Base-by-base conservation (phyloP, 805 yeast species). In the Maudiozyma barnettii region DNA sequence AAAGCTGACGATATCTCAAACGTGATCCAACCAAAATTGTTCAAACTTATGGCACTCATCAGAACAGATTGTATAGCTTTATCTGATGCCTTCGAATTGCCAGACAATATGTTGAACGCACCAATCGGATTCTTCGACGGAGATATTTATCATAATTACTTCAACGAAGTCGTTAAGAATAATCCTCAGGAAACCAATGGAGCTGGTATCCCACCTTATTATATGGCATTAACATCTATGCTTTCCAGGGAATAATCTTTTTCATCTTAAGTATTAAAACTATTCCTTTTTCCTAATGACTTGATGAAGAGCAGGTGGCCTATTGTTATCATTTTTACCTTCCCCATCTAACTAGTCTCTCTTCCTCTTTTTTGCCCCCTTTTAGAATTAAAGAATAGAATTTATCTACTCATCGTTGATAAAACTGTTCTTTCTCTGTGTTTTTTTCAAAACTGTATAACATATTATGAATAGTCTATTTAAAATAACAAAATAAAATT, bases 61-160 rank as follows among this genome's bases (percentile, higher is more conserved):
- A 73, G 96, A 64, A 76, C 78, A 29, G 79, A 83, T 57, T 84
- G 83, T 46, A 78, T 87, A 63, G 83, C 84, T 1, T 72, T 85
- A 57, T 84, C 95, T 5, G 97, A 89, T 66, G 76, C 95, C 1
- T 89, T 89, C 73, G 79, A 83, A 66, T 74, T 84, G 52, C 79
- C 87, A 38, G 96, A 89, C 67, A 82, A 75, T 62, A 77, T 84
- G 69, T 74, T 89, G 60, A 85, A 88, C 64, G 80, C 96, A 0
- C 81, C 93, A 4, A 75, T 89, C 49, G 97, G 96, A 42, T 74
- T 72, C 48, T 82, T 75, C 66, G 80, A 84, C 56, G 96, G 96
- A 49, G 82, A 89, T 63, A 81, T 86, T 48, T 89, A 88, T 69
- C 80, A 81, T 60, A 80, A 84, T 64, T 88, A 88, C 69, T 82